Conservation (phyloP, 768 basidiomycete genomes). For the Tulasnella sp. region DNA sequence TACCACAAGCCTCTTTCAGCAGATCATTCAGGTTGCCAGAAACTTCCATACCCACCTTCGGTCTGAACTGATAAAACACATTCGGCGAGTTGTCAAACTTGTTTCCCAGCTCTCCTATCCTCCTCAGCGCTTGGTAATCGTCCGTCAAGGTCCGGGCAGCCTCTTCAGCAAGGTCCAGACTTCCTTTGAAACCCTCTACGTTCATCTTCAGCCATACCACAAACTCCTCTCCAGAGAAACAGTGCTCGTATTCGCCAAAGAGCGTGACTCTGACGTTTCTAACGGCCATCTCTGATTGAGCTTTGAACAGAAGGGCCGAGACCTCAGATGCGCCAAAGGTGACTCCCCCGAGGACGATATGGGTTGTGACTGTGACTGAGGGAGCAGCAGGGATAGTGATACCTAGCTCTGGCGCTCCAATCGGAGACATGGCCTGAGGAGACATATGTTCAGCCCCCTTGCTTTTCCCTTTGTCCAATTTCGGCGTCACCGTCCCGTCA, state of each 20-base stretch:
- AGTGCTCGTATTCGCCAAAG: constrained; percentile 72
- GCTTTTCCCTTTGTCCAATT: constrained; percentile 66
- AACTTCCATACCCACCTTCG: constrained; percentile 41
- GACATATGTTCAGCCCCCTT: constrained; percentile 35
- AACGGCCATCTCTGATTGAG: constrained; percentile 59
- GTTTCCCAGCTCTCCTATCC: constrained; percentile 62
- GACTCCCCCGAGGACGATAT: constrained; percentile 65
- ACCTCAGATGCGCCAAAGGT: constrained; percentile 52
- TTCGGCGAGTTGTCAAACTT: constrained; percentile 66
- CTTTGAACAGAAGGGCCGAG: constrained; percentile 57
- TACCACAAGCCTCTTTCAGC: not conserved
- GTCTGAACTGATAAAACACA: constrained; percentile 75
- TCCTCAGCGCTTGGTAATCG: constrained; percentile 49
- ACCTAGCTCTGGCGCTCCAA: constrained; percentile 18
- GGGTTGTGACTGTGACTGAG: constrained; percentile 26
- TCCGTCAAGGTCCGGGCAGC: constrained; percentile 53
- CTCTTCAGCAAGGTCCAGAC: constrained; percentile 67
- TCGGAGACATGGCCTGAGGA: constrained; percentile 23
- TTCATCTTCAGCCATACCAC: constrained; percentile 72
- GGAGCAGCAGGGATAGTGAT: constrained; percentile 26
- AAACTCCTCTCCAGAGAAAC: constrained; percentile 84
- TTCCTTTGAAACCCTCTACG: constrained; percentile 66
- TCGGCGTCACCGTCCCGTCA: constrained; percentile 36
- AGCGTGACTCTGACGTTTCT: constrained; percentile 65
- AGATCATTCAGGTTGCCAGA: not conserved